These are phyloP conservation scores for Cadophora gregata DNA, from an alignment of 2,329 filamentous ascomycete species.

Conservation along the genomic window DNA sequence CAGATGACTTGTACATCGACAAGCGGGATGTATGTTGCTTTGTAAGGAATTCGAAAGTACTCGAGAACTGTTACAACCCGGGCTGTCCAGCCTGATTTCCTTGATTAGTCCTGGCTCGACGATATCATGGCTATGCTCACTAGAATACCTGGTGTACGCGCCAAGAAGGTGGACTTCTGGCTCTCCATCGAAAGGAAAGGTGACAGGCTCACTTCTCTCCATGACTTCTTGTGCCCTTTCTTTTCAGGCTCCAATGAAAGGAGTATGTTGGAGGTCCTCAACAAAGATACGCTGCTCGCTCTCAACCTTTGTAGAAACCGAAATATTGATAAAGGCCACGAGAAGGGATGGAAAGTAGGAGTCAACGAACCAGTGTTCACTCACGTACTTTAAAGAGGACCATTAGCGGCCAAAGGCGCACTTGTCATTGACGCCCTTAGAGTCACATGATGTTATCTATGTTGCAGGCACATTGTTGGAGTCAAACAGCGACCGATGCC, in stretches of 20 bases:
- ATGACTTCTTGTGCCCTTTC: background rate
- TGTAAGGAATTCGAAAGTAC: conserved; percentile 29
- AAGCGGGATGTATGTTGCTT: conserved; percentile 7
- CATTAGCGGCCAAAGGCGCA: background rate
- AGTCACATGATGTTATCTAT: background rate
- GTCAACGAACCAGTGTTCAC: background rate
- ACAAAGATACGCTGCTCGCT: background rate
- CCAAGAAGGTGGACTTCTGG: conserved; percentile 25
- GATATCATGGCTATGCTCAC: conserved; percentile 9
- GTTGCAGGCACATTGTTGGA: too few species aligned
- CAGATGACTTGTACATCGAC: background rate
- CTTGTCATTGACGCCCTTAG: background rate
- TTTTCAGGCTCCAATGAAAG: background rate
- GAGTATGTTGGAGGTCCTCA: background rate
- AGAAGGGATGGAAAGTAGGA: background rate
- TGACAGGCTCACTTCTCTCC: background rate
- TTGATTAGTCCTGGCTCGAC: background rate
- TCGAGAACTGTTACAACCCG: conserved; percentile 27
- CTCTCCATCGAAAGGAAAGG: background rate
- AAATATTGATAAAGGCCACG: background rate
- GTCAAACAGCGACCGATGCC: too few species aligned
- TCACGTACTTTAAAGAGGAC: background rate
- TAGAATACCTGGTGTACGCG: conserved; percentile 27
- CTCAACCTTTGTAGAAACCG: background rate
- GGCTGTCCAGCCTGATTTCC: conserved; percentile 27